Evolutionary conservation across 768 basidiomycete genomes (phyloP), one percentile per base, ranked within the genome.

Genomic region (Cytidiella melzeri): DNA sequence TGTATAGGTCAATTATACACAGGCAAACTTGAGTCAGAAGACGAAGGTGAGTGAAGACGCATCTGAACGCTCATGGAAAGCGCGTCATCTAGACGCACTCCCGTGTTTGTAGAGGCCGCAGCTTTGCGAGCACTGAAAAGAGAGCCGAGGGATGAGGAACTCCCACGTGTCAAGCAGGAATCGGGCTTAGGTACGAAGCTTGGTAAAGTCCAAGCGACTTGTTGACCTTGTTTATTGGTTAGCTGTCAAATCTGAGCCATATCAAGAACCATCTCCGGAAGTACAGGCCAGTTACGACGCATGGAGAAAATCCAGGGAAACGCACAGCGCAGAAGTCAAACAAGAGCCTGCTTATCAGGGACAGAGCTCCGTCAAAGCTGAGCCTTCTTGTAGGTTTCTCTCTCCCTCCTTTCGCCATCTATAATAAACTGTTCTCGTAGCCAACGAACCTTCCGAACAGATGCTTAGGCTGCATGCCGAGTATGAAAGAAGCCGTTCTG

Each of bases 11-110:
- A 4, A 12, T 18, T 52, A 3, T 45, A 26, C 37, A 28, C 50
- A 20, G 50, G 43, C 41, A 58, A 62, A 37, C 37, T 45, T 19
- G 61, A 62, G 48, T 58, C 61, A 11, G 59, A 60, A 43, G 61
- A 59, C 28, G 50, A 58, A 53, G 58, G 61, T 60, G 23, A n/a
- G n/a, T n/a, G n/a, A n/a, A n/a, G n/a, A n/a, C n/a, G n/a, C n/a
- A 41, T 21, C 5, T 12, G 11, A 46, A 40, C 15, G 11, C 27
- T 10, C 15, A 26, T 41, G 21, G 4, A 18, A 20, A 21, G 6
- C 9, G n/a, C 25, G 20, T 12, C 12, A 6, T 3, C 23, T 20
- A 4, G 5, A 30, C 15, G 9, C 11, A 3, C 27, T 18, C 18
- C 5, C 4, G 3, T 10, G 3, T n/a, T 19, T 36, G 19, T 43